phyloP scores from a whole-genome alignment of 805 yeast genomes.

The Candida nemodendra region DNA sequence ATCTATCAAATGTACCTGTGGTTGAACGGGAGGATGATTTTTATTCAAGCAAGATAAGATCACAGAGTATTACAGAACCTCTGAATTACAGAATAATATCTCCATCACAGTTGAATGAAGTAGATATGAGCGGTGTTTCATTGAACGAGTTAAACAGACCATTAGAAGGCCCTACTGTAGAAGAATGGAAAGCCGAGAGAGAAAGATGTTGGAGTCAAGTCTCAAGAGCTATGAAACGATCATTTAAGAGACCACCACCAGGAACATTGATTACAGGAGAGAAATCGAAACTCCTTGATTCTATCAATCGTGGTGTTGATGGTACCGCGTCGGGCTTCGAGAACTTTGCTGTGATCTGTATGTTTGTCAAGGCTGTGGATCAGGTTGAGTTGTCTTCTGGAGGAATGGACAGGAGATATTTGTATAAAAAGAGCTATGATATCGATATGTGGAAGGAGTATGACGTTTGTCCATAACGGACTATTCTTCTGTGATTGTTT shows the following conservation, averaged over 20 bases:
- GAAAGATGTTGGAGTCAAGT: slow-evolving; percentile 60
- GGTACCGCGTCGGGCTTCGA: slow-evolving; percentile 65
- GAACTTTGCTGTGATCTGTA: slow-evolving; percentile 66
- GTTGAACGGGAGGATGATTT: slow-evolving; percentile 20
- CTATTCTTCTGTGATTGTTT: no score
- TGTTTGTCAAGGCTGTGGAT: slow-evolving; percentile 73
- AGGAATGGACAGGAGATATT: slow-evolving; percentile 46
- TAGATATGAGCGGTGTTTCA: slow-evolving; percentile 13
- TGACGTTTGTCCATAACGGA: slow-evolving; percentile 68
- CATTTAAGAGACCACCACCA: slow-evolving; percentile 74
- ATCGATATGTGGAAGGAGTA: slow-evolving; percentile 70
- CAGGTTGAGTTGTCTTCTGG: slow-evolving; percentile 56
- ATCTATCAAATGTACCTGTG: slow-evolving; percentile 11
- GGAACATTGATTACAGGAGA: slow-evolving; percentile 57
- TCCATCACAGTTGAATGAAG: slow-evolving; percentile 17
- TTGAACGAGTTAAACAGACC: slow-evolving; percentile 13
- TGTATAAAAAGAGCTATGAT: slow-evolving; percentile 49
- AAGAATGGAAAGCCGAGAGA: slow-evolving; percentile 70
- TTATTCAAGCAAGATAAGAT: slow-evolving; percentile 12
- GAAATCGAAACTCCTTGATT: slow-evolving; percentile 58
- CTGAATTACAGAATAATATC: slow-evolving; percentile 21
- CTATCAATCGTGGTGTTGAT: slow-evolving; percentile 79
- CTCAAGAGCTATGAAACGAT: slow-evolving; percentile 57
- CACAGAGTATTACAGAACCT: slow-evolving; percentile 12
- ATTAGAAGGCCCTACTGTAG: slow-evolving; percentile 45